Evolutionary conservation across 2,329 filamentous ascomycete species (phyloP).

Genomic region (Sporothrix brasiliensis): DNA sequence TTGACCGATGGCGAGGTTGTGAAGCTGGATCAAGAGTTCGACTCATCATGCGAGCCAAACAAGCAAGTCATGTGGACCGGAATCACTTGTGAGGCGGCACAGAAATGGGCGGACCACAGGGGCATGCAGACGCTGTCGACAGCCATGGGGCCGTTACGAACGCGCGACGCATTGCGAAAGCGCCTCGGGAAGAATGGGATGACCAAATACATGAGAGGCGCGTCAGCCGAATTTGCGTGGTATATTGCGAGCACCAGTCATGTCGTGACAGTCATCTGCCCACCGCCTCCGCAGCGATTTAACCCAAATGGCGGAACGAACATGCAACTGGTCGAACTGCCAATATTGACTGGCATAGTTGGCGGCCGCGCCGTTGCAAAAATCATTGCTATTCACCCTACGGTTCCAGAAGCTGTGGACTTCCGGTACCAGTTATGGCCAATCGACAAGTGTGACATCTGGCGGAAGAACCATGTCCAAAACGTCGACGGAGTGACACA

Average conservation of each 20-base stretch:
- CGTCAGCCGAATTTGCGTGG: neutral
- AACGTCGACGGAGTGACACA: too few relatives aligned
- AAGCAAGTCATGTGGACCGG: constrained; percentile 4
- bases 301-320: neutral
- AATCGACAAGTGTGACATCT: neutral
- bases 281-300: neutral
- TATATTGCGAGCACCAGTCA: neutral
- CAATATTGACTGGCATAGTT: neutral
- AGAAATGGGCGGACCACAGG: neutral
- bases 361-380: neutral
- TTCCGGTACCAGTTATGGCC: neutral
- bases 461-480: neutral
- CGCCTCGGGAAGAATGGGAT: neutral
- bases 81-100: neutral
- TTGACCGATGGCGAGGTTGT: neutral
- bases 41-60: neutral
- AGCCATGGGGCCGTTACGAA: neutral
- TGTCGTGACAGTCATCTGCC: neutral
- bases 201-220: constrained; percentile 2
- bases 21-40: neutral
- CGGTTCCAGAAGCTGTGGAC: neutral
- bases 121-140: neutral
- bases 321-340: neutral
- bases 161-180: neutral
- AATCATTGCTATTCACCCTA: neutral